phyloP scores from a whole-genome alignment of 1,284 basidiomycete genomes.

The Cerrena zonata region DNA sequence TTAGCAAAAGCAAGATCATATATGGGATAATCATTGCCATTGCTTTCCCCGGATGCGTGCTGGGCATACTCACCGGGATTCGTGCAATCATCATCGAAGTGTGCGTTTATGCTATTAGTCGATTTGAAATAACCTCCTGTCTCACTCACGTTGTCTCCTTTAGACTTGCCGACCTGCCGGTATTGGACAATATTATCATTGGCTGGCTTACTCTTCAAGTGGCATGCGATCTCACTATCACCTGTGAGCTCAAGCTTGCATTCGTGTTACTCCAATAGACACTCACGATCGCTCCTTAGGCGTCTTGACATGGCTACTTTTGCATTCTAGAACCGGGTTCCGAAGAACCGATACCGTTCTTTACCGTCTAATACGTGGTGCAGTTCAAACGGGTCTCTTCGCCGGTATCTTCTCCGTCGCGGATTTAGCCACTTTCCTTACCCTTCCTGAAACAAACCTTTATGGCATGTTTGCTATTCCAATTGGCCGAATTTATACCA shows the following conservation, averaged over 20 bases:
- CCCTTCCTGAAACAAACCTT: slow-evolving; percentile 29
- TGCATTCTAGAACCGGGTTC: slow-evolving; percentile 39
- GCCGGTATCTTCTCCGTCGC: slow-evolving; percentile 39
- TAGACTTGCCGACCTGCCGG: slow-evolving; percentile 14
- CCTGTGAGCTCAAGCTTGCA: slow-evolving; percentile 22
- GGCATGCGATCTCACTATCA: slow-evolving; percentile 34
- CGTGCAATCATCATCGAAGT: slow-evolving; percentile 32
- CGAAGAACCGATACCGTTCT: slow-evolving; percentile 40
- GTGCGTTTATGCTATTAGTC: slow-evolving; percentile 25
- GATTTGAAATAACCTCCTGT: neutral
- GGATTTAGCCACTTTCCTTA: slow-evolving; percentile 36
- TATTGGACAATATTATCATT: slow-evolving; percentile 20
- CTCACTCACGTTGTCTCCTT: neutral
- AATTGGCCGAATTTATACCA: slow-evolving; percentile 40
- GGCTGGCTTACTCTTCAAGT: slow-evolving; percentile 40
- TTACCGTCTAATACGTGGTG: slow-evolving; percentile 41
- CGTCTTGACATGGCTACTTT: slow-evolving; percentile 31
- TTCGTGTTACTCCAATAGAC: neutral
- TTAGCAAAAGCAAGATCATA: slow-evolving; percentile 14
- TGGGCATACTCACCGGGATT: slow-evolving; percentile 34
- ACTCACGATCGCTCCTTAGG: slow-evolving; percentile 12
- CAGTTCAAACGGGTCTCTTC: slow-evolving; percentile 43
- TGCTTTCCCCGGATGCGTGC: slow-evolving; percentile 31
- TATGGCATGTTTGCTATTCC: slow-evolving; percentile 43
- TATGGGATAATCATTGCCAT: slow-evolving; percentile 29